Percentiles rank a stretch among this genome's conserved stretches.
Evolutionary conservation across 805 yeast genomes (phyloP).

Genomic region (Yarrowia alimentaria): DNA sequence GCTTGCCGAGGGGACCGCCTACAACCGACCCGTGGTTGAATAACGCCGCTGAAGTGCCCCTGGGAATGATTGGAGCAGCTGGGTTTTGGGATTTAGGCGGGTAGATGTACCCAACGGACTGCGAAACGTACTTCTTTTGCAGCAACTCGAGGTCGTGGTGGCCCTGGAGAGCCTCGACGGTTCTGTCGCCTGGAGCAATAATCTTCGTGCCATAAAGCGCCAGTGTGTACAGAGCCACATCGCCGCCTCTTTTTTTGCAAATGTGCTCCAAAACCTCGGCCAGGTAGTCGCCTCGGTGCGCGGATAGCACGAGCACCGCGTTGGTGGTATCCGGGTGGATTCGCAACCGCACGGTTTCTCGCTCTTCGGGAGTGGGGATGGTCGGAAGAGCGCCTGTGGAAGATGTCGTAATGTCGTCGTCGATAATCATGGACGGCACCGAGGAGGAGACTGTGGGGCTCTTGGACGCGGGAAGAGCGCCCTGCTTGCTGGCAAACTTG

Average conservation of each 20-base stretch:
- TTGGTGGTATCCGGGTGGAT: slow-evolving; percentile 29
- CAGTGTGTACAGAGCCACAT: slow-evolving; percentile 37
- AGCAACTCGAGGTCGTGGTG: slow-evolving; percentile 45
- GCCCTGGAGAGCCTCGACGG: slow-evolving; percentile 46
- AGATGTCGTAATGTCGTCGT: slow-evolving; percentile 2
- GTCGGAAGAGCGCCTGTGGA: not conserved
- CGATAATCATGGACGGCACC: slow-evolving; percentile 8
- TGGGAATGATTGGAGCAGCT: slow-evolving; percentile 37
- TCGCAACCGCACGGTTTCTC: slow-evolving; percentile 4
- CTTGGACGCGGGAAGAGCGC: too few species aligned
- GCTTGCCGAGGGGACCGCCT: slow-evolving; percentile 10
- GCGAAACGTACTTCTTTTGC: slow-evolving; percentile 45
- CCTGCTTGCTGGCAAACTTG: too few species aligned
- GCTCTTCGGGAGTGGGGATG: not conserved
- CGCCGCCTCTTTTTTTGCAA: slow-evolving; percentile 39
- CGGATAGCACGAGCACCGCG: slow-evolving; percentile 28
- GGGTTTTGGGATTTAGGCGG: slow-evolving; percentile 37
- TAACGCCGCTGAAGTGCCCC: slow-evolving; percentile 30
- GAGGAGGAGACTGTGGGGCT: too few species aligned
- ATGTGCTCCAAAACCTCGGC: slow-evolving; percentile 36
- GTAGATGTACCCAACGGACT: slow-evolving; percentile 34
- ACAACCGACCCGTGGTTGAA: slow-evolving; percentile 18
- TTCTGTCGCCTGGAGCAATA: slow-evolving; percentile 32
- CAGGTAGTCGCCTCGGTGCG: slow-evolving; percentile 32
- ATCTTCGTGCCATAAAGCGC: slow-evolving; percentile 37